Evolutionary conservation across 352 stramenopile genomes (phyloP), one percentile per base, ranked within the genome.

Genomic region (Globisporangium takayamanum): DNA sequence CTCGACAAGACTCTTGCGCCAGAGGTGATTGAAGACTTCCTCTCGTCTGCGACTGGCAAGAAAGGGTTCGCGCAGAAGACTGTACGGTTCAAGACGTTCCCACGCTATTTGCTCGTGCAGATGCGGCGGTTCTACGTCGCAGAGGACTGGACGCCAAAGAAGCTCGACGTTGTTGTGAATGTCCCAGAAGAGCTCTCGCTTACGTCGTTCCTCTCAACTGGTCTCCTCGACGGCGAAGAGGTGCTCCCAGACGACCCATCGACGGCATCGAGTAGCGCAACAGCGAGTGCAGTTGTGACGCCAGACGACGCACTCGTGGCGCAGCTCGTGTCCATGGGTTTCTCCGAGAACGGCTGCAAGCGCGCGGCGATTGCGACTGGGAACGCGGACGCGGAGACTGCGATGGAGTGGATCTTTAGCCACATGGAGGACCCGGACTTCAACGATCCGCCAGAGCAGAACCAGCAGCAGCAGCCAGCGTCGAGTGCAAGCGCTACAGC

Each of bases 361-460:
- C 88, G 96, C 55, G 97, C 97, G 50, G 85, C 97, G 22, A 85
- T 97, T 22, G 96, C 85, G 37, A 97, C 80, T 59, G 86, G 77
- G 55, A 98, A 96, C 73, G 74, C 70, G 5, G 81, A 94, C 62
- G 78, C 94, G 5, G 96, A 99, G 62, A 87, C 80, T 37, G 96
- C 96, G 8, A 99, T 99, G 94, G 94, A 98, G 52, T 99, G 96
- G 96, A 92, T 99, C 51, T 98, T 99, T 72, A 95, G 94, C 59
- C 97, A 99, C 80, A 98, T 98, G 84, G 89, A 87, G 60, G 97
- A 99, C 72, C 67, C 95, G 1, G 93, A 99, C 69, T 99, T 99
- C 65, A 98, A 99, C 62, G 92, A 98, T 62, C 93, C 94, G 6
- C 70, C 96, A 3, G 51, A 22, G 33, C 28, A 25, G 50, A 5